Base-by-base conservation (phyloP, 1,284 basidiomycete genomes). In the Erythrobasidium hasegawianum region DNA sequence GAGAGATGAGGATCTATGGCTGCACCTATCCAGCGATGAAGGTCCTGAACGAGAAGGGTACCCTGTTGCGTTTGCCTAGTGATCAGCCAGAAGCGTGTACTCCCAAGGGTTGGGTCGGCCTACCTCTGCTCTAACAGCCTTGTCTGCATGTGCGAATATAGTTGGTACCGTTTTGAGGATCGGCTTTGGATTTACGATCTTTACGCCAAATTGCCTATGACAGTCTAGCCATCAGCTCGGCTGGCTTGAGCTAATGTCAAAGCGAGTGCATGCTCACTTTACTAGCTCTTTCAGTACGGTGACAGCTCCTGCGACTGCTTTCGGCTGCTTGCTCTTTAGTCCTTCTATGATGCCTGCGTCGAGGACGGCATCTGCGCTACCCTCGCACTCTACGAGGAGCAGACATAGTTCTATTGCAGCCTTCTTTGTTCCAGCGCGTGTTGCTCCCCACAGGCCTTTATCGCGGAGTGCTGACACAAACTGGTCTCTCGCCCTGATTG, bases 121-220 rank as follows among this genome's bases (percentile, higher is more conserved):
- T 43, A 61, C 59, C 26, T 99, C 96, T 1, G 91, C 86, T 69
- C 96, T 88, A 54, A 99, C 96, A 39, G 85, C 89, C 80, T 98
- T 98, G 80, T 99, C 96, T 13, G 86, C 87, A 75, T 99, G 96
- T 2, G 85, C 87, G 72, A 98, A 99, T 67, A 97, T 90, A 79
- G 93, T 96, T 16, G 93, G 89, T 14, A 99, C 78, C 2, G 83
- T 79, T 77, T 96, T 95, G 61, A 98, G 82, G 20, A 97, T 81
- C 3, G 87, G 86, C 59, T 83, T 82, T 65, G 88, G 83, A 39
- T 89, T 86, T 33, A 88, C 82, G 2, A 85, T 83, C 75, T 88
- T 86, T 8, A 85, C 83, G 55, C 96, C 96, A 77, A 95, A 97
- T 52, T 82, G 76, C 59, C 92, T 95, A 74, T 62, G 27, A 27